Percentiles rank a stretch among this genome's conserved stretches.
phyloP scores from a whole-genome alignment of 2,329 filamentous ascomycete species.

The Mycosphaerella sp. region DNA sequence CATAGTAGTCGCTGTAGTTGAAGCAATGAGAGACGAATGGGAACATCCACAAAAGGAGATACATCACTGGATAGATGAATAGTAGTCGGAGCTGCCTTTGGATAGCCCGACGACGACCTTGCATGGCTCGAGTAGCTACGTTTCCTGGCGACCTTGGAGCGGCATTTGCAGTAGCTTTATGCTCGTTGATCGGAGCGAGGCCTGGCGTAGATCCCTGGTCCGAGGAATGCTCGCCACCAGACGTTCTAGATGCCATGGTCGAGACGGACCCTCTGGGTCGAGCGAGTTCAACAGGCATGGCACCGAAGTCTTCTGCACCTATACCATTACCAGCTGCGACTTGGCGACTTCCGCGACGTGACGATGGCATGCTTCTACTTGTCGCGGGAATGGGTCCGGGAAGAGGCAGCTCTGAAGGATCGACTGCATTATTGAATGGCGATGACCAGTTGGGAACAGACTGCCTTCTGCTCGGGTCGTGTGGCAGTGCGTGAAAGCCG shows the following conservation, averaged over 20 bases:
- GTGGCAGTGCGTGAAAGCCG: conserved; percentile 2
- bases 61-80: conserved; percentile 70
- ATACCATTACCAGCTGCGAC: conserved; percentile 15
- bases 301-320: conserved; percentile 27
- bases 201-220: conserved; percentile 10
- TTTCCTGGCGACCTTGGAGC: conserved; percentile 9
- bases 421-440: conserved; percentile 15
- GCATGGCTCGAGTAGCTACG: conserved; percentile 15
- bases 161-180: conserved; percentile 8
- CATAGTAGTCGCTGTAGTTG: conserved; percentile 51
- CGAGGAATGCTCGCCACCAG: conserved; percentile 16
- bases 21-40: conserved; percentile 62
- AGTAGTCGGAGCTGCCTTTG: conserved; percentile 60
- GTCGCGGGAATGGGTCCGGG: conserved; percentile 4
- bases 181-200: conserved; percentile 26
- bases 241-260: conserved; percentile 19
- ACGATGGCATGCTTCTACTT: conserved; percentile 23
- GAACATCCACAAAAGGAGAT: conserved; percentile 65
- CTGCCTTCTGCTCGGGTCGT: conserved; percentile 14
- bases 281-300: conserved; percentile 4
- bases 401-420: conserved; percentile 1
- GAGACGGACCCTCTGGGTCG: conserved; percentile 24
- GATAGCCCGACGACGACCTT: conserved; percentile 17
- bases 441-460: conserved; percentile 22
- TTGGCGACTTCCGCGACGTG: conserved; percentile 28